These are phyloP conservation scores for Melastoma malabathricum DNA, from an alignment of 345 rosid species.

Conservation along the genomic window DNA sequence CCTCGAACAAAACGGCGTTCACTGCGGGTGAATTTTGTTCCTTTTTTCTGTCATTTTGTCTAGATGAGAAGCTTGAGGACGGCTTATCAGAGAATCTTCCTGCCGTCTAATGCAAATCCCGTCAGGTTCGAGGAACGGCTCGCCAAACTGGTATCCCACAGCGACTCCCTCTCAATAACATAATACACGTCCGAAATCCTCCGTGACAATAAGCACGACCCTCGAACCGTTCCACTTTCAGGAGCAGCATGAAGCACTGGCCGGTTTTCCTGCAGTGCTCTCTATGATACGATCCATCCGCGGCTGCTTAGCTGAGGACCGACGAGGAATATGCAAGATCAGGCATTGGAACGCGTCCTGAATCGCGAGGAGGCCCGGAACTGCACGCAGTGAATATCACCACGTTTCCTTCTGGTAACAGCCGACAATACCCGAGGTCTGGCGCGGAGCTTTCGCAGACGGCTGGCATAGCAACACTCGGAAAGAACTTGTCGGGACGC, in stretches of 20 bases:
- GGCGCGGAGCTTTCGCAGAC: too few species aligned
- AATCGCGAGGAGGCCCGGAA: background rate
- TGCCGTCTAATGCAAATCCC: conserved; percentile 33
- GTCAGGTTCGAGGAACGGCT: conserved; percentile 65
- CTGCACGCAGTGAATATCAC: too few species aligned
- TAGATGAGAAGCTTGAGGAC: conserved; percentile 62
- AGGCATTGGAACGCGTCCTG: conserved; percentile 44
- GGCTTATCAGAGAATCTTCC: conserved; percentile 76
- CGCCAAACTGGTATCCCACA: conserved; percentile 40
- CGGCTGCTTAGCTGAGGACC: conserved; percentile 54
- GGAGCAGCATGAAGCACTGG: conserved; percentile 42
- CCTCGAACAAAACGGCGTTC: background rate
- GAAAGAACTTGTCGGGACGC: too few species aligned
- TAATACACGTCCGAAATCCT: background rate
- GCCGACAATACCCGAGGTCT: too few species aligned
- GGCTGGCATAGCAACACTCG: too few species aligned
- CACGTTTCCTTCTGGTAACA: too few species aligned
- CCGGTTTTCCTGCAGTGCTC: conserved; percentile 32
- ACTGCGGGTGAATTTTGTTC: background rate
- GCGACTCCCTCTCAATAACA: too few species aligned
- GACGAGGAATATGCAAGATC: conserved; percentile 81
- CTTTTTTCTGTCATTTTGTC: conserved; percentile 16
- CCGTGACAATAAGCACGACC: background rate
- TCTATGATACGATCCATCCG: conserved; percentile 69
- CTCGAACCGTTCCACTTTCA: conserved; percentile 12